Base-by-base conservation (phyloP, 2,329 filamentous ascomycete genomes). In the Aplosporella prunicola region DNA sequence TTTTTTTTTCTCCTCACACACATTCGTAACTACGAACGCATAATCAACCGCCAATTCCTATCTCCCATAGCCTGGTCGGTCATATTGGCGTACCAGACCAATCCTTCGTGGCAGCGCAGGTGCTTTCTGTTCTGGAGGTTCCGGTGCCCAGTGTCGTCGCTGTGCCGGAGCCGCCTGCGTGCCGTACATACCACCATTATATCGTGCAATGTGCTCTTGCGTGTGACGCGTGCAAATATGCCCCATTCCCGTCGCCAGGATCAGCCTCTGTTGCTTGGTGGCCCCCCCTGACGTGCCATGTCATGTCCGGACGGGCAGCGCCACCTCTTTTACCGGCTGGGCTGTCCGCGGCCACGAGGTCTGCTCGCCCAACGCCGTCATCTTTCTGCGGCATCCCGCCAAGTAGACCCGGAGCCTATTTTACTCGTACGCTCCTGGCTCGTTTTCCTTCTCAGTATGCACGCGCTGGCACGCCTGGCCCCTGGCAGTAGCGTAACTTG, bases 81-180 rank as follows among this genome's bases (percentile, higher is more conserved):
- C 61, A 64, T 63, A 63, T 63, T 63, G 62, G 54, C 57, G 61
- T 58, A 56, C 59, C 50, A 63, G 54, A 63, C 44, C 40, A 50
- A 58, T n/a, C n/a, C 48, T n/a, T 24, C n/a, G 26, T 35, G 38
- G 32, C 16, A 16, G 38, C 23, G 32, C 32, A 35, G 32, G 37
- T 34, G 27, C 31, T 25, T 27, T 14, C 7, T 25, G 32, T 16
- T 40, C 20, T 25, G 37, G 30, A 14, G 37, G 8, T 34, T 16
- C 20, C 16, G 52, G 44, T 45, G 51, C 51, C 51, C 50, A 50
- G 50, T 55, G 53, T 52, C 50, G 62, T 55, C 53, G 57, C 57
- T 50, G 55, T 58, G 51, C 55, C 50, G 51, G 50, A 55, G 53
- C 52, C 50, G 62, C 56, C 53, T 58, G 57, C 50, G 55, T 58